Evolutionary conservation across 1,139 yeast species (phyloP), one percentile per base, ranked within the genome.

Genomic region (Meyerozyma guilliermondii): DNA sequence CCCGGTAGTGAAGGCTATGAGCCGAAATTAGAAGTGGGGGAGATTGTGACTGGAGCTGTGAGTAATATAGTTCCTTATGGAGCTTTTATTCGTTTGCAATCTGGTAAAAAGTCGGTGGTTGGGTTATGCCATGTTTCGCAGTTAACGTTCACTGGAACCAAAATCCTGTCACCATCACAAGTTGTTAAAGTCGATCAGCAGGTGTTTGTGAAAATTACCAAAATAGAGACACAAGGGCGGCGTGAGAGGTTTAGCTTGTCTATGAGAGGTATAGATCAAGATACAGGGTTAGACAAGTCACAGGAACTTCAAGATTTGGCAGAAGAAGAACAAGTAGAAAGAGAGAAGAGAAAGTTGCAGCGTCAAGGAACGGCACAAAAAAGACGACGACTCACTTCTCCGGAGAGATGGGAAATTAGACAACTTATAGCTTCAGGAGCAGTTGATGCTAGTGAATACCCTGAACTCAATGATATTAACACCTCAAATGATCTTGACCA

Each of bases 391-490:
- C 60, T 84, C 31, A 83, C 94, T 0, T 84, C 95, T 0, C 95
- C 95, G 1, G 98, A 91, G 59, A 65, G 91, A 44, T 91, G 96
- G 96, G 97, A 91, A 55, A 74, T 87, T 41, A 71, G 87, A 28
- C 97, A 91, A 55, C 66, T 87, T 28, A 83, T 85, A 29, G 85
- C 94, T 0, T 80, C 94, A 3, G 95, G 95, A 2, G 92, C 78
- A 0, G 79, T 80, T 0, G 71, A 81, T 2, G 78, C 83, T 0
- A 74, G 80, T 10, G 92, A 84, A 46, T 82, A 82, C 53, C 92
- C 92, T 1, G 94, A 83, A 42, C 60, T 84, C 1, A 85, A 79
- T 31, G 81, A 75, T 40, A 66, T 71, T 6, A 65, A 62, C 46
- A 63, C 63, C 1, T 70, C 66, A 24, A 55, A 62, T 17, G 51